Percentiles rank a stretch among this genome's conserved stretches.
phyloP scores from a whole-genome alignment of 2,329 filamentous ascomycete genomes.

The Proliferodiscus dingleyae region DNA sequence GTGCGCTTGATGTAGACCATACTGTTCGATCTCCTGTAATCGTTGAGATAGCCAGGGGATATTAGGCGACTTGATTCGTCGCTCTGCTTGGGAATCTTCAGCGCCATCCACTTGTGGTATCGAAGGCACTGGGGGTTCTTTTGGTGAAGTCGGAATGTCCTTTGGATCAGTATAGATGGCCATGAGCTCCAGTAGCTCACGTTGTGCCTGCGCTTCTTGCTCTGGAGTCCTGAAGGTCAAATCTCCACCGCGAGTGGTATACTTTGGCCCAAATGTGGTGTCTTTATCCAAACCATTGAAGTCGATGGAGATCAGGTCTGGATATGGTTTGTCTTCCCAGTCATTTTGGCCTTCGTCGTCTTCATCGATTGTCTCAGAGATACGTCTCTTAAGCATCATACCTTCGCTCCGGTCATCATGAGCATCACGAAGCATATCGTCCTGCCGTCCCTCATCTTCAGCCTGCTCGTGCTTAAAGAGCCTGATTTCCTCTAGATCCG shows the following conservation, averaged over 20 bases:
- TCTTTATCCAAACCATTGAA: slow-evolving; percentile 34
- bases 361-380: slow-evolving; percentile 46
- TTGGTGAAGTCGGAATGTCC: slow-evolving; percentile 32
- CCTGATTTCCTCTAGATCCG: slow-evolving; percentile 60
- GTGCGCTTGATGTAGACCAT: slow-evolving; percentile 26
- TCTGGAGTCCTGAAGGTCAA: slow-evolving; percentile 49
- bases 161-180: slow-evolving; percentile 33
- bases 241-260: slow-evolving; percentile 49
- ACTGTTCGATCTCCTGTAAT: slow-evolving; percentile 27
- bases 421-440: slow-evolving; percentile 66
- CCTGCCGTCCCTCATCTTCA: slow-evolving; percentile 63
- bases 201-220: slow-evolving; percentile 49
- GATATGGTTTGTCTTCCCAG: slow-evolving; percentile 48
- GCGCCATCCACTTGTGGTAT: slow-evolving; percentile 12
- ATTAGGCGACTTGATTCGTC: slow-evolving; percentile 21
- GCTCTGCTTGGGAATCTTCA: slow-evolving; percentile 9
- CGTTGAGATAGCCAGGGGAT: slow-evolving; percentile 27
- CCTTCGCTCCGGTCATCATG: slow-evolving; percentile 70
- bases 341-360: slow-evolving; percentile 37
- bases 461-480: slow-evolving; percentile 68
- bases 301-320: slow-evolving; percentile 43
- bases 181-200: slow-evolving; percentile 57
- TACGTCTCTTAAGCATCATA: slow-evolving; percentile 57
- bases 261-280: slow-evolving; percentile 43
- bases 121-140: slow-evolving; percentile 23